phyloP scores from a whole-genome alignment of 192 early-diverging fungal species.

The Mortierella alpina region DNA sequence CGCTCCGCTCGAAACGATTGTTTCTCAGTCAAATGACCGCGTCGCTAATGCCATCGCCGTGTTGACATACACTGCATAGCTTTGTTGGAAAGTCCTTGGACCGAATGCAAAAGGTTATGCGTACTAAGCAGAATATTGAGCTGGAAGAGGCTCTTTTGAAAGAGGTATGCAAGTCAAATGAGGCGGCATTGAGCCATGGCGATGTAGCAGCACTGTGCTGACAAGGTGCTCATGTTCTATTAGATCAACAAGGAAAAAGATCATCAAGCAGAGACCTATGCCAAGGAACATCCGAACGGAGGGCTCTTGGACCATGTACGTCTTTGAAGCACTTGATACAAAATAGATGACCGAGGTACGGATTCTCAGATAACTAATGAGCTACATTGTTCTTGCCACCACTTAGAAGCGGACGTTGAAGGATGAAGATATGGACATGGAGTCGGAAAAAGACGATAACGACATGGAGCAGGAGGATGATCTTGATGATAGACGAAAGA shows the following conservation, averaged over 20 bases:
- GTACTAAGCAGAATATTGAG: constrained; percentile 48
- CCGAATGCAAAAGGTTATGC: constrained; percentile 44
- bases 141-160: constrained; percentile 39
- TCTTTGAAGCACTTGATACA: not conserved
- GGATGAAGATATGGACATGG: constrained; percentile 33
- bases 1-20: too few species aligned
- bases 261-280: constrained; percentile 33
- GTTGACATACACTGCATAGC: not conserved
- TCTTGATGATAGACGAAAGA: too few species aligned
- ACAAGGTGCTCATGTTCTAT: not conserved
- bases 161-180: constrained; percentile 5
- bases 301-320: constrained; percentile 32
- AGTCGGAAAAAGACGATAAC: constrained; percentile 24
- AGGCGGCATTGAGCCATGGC: not conserved
- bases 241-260: constrained; percentile 53
- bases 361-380: not conserved
- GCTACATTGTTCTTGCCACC: not conserved
- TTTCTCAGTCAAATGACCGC: too few species aligned
- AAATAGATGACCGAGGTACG: too few species aligned
- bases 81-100: constrained; percentile 28
- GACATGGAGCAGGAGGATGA: constrained; percentile 20
- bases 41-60: too few species aligned
- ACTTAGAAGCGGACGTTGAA: constrained; percentile 15
- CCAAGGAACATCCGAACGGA: constrained; percentile 36
- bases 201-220: not conserved